Base-by-base conservation (phyloP, 2,329 filamentous ascomycete genomes). In the Penicillium verrucosum region DNA sequence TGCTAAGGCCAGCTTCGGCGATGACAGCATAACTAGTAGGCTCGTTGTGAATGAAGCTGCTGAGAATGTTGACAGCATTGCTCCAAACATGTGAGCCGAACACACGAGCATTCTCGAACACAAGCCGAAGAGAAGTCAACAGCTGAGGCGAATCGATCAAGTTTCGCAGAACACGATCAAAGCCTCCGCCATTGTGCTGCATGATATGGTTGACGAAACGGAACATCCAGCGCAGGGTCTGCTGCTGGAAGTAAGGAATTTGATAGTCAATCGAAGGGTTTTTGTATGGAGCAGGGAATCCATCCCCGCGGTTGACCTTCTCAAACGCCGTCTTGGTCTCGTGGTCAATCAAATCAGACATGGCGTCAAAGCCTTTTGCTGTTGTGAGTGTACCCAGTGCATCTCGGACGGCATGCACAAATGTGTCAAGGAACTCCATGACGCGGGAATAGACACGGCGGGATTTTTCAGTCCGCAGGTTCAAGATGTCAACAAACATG, bases 121-220 rank as follows among this genome's bases (percentile, higher is more conserved):
- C 90, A 37, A 86, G 82, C 52, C 90, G 87, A 49, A 99, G 81
- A 56, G 89, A 90, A 23, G 81, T 83, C 44, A 99, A 81, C 44
- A 99, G 81, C 59, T 89, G 89, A 25, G 92, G 89, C 43, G 94
- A 96, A 73, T 99, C 95, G 46, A 97, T 95, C 57, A 99, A 78
- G 69, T 97, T 99, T 53, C 95, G 86, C 65, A 99, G 80, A 5
- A 97, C 80, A 36, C 94, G 88, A 70, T 97, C 94, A 54, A 92
- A 93, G 57, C 92, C 94, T 56, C 89, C 90, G 54, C 89, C 72
- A 78, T 87, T 82, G 82, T 95, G 74, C 76, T 89, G 79, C 88
- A 97, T 96, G 77, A 97, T 88, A 71, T 97, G 92, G 65, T 96
- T 92, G 60, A 96, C 89, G 70, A 97, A 96, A 73, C 96, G 97